Percentiles rank a stretch among this genome's conserved stretches.
Conservation (phyloP, 768 basidiomycete species). For the Trametes gibbosa region DNA sequence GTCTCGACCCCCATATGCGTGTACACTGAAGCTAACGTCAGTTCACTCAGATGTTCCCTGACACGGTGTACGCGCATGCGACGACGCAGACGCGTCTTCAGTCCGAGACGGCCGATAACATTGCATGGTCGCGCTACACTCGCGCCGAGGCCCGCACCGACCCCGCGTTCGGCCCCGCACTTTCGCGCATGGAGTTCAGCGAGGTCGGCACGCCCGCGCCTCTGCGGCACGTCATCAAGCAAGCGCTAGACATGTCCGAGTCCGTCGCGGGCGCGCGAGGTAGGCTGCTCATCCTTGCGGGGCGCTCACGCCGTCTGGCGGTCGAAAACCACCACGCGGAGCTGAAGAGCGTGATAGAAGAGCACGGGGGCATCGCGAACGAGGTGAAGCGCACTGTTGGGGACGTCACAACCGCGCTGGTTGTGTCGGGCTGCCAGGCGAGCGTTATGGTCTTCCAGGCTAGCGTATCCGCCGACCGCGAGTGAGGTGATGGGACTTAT, state of each 20-base stretch:
- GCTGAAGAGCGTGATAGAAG: conserved; percentile 58
- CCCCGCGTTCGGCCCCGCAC: conserved; percentile 31
- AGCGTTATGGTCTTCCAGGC: conserved; percentile 73
- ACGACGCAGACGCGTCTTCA: conserved; percentile 66
- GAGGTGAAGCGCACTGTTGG: conserved; percentile 84
- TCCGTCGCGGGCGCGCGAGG: conserved; percentile 24
- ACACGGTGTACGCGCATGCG: conserved; percentile 66
- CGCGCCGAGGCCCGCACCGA: conserved; percentile 21
- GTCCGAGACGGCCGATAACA: conserved; percentile 82
- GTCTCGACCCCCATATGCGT: not conserved
- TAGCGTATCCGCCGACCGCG: conserved; percentile 8
- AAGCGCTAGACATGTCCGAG: conserved; percentile 34
- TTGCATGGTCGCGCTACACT: conserved; percentile 68
- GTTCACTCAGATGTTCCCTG: conserved; percentile 41
- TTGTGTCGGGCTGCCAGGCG: conserved; percentile 54
- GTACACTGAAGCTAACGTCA: not conserved
- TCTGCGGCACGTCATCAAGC: conserved; percentile 50
- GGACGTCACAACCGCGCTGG: conserved; percentile 76
- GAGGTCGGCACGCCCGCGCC: conserved; percentile 55
- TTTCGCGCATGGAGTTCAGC: conserved; percentile 62
- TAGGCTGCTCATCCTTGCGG: conserved; percentile 61
- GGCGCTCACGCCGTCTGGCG: conserved; percentile 73
- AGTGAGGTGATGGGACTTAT: not conserved
- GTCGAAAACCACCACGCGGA: conserved; percentile 73
- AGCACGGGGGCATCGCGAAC: conserved; percentile 49